Percentiles rank a stretch among this genome's conserved stretches.
Conservation (phyloP, 2,329 filamentous ascomycete species). For the Elsinoe arachidis region DNA sequence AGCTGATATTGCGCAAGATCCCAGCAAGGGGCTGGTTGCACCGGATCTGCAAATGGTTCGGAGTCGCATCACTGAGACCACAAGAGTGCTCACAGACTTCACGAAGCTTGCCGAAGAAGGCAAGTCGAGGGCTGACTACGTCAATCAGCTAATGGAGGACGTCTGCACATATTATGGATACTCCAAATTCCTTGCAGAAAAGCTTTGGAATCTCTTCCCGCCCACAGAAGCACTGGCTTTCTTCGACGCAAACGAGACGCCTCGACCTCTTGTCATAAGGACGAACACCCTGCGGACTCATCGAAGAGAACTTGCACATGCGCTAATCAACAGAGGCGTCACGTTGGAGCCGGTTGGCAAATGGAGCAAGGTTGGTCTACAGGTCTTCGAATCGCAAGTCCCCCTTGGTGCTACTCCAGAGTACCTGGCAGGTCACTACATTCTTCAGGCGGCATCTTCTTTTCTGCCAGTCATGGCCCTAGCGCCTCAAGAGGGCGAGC, state of each 20-base stretch:
- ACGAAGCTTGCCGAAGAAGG: constrained; percentile 69
- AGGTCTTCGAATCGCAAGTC: constrained; percentile 84
- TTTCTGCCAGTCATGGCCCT: constrained; percentile 98
- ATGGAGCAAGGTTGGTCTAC: constrained; percentile 96
- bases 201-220: constrained; percentile 86
- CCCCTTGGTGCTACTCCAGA: constrained; percentile 92
- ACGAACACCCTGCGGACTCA: constrained; percentile 86
- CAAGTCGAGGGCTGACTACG: constrained; percentile 81
- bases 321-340: constrained; percentile 91
- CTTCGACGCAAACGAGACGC: constrained; percentile 96
- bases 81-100: constrained; percentile 86
- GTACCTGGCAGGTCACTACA: constrained; percentile 95
- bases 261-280: constrained; percentile 86
- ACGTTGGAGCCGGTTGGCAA: constrained; percentile 95
- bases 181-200: constrained; percentile 87
- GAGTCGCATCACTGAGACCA: constrained; percentile 82
- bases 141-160: constrained; percentile 75
- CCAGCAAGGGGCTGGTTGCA: constrained; percentile 56
- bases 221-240: constrained; percentile 93
- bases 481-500: constrained; percentile 84
- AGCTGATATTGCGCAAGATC: constrained; percentile 54
- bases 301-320: constrained; percentile 73
- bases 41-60: constrained; percentile 86
- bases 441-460: constrained; percentile 90
- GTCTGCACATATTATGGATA: constrained; percentile 97